Evolutionary conservation across 257 asterid species (phyloP).

Genomic region (Henckelia pumila): DNA sequence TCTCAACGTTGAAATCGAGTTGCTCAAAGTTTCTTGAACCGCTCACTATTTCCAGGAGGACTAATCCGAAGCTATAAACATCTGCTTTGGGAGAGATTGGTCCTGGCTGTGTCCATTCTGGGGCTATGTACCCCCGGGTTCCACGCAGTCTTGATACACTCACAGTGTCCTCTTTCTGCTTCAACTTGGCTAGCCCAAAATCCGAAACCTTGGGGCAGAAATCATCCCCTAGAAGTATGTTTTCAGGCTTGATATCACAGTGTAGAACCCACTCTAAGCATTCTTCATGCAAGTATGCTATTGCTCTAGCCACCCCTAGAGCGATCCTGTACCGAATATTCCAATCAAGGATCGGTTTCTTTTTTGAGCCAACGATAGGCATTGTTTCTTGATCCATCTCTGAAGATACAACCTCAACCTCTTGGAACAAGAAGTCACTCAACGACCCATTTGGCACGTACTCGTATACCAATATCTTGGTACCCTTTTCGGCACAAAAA

Average conservation of each 20-base stretch:
- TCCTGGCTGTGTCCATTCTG: constrained; percentile 67
- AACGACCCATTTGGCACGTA: constrained; percentile 75
- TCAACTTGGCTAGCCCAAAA: constrained; percentile 78
- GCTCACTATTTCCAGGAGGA: constrained; percentile 68
- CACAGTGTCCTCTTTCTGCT: constrained; percentile 71
- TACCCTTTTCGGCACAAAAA: constrained; percentile 80
- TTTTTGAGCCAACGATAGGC: constrained; percentile 25
- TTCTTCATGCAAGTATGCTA: constrained; percentile 86
- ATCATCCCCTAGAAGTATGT: constrained; percentile 79
- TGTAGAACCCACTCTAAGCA: constrained; percentile 92
- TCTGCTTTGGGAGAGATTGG: constrained; percentile 83
- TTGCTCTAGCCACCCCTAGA: constrained; percentile 85
- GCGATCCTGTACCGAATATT: constrained; percentile 69
- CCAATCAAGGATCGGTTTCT: constrained; percentile 71
- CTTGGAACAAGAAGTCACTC: constrained; percentile 67
- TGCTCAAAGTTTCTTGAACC: constrained; percentile 62
- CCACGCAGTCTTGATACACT: constrained; percentile 64
- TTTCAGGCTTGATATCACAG: constrained; percentile 89
- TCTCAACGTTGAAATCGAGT: constrained; percentile 45
- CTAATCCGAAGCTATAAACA: constrained; percentile 80
- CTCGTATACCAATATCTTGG: constrained; percentile 67
- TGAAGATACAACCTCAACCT: constrained; percentile 16
- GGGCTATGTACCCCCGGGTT: constrained; percentile 84
- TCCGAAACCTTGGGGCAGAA: constrained; percentile 91
- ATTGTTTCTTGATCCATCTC: constrained; percentile 22